These are phyloP conservation scores for Yarrowia sp. DNA, from an alignment of 805 yeast species.

Conservation along the genomic window DNA sequence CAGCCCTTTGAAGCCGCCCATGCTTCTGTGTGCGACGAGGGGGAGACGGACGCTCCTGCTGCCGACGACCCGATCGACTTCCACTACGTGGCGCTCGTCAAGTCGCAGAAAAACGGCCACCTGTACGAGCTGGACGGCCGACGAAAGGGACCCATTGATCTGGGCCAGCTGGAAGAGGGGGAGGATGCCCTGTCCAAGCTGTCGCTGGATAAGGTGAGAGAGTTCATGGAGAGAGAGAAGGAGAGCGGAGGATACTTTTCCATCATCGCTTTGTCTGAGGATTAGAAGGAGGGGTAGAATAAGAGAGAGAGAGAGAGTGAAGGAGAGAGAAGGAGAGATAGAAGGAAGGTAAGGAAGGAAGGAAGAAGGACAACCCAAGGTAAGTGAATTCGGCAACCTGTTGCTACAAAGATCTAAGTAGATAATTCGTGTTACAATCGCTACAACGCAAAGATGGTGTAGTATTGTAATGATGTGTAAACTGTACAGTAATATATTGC, in stretches of 20 bases:
- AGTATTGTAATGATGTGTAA: not conserved
- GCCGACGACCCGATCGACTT: conserved; percentile 60
- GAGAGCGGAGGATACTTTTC: conserved; percentile 60
- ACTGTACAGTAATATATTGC: not conserved
- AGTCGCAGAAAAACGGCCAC: conserved; percentile 59
- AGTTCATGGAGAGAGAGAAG: conserved; percentile 63
- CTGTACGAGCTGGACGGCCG: conserved; percentile 91
- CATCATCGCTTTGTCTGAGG: conserved; percentile 68
- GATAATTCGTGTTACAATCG: conserved; percentile 10
- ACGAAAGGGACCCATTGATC: conserved; percentile 72
- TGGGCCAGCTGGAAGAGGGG: conserved; percentile 54
- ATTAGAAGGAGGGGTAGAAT: not conserved
- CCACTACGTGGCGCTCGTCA: conserved; percentile 81
- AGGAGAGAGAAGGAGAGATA: not conserved
- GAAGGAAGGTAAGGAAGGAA: not conserved
- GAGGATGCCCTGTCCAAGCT: conserved; percentile 63
- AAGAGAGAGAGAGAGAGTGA: not conserved
- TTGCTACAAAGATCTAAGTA: conserved; percentile 14
- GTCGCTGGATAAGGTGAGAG: conserved; percentile 63
- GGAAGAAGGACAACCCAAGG: not conserved
- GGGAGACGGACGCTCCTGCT: conserved; percentile 52
- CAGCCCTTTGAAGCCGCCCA: conserved; percentile 53
- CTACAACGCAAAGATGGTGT: conserved; percentile 1
- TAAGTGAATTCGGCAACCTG: not conserved
- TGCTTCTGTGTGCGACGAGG: conserved; percentile 49